Conservation (phyloP, 352 stramenopile species). For the Globisporangium heterothallicum region DNA sequence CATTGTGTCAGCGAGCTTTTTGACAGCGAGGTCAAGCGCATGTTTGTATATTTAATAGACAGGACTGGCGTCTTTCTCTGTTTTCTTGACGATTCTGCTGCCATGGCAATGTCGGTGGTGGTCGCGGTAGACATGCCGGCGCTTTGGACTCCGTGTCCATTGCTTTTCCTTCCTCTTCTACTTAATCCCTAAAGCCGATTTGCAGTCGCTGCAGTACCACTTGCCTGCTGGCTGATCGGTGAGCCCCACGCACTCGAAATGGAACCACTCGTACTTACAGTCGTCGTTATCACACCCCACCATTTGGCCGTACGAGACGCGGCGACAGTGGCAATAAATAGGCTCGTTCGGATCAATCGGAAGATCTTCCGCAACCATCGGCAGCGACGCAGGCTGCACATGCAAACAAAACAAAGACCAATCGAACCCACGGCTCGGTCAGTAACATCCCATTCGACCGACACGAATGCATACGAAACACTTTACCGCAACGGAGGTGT, state of each 20-base stretch:
- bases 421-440: too few species aligned
- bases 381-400: constrained; percentile 18
- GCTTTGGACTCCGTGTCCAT: too few species aligned
- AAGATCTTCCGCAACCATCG: constrained; percentile 67
- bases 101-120: too few species aligned
- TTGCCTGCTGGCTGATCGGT: constrained; percentile 75
- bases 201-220: constrained; percentile 85
- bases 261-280: constrained; percentile 92
- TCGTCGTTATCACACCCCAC: constrained; percentile 90
- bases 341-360: constrained; percentile 86
- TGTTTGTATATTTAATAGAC: constrained; percentile 17
- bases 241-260: constrained; percentile 87
- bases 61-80: background rate
- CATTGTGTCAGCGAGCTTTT: background rate
- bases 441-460: too few species aligned
- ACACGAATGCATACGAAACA: background rate
- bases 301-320: constrained; percentile 90
- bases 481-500: constrained; percentile 24
- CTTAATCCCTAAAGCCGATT: constrained; percentile 62
- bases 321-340: constrained; percentile 83
- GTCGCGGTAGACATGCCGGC: too few species aligned
- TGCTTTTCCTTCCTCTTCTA: constrained; percentile 11
- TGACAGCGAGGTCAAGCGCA: too few species aligned
- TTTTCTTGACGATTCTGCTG: too few species aligned
- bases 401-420: background rate